Base-by-base conservation (phyloP, 1,284 basidiomycete species). In the Schizopora paradoxa region DNA sequence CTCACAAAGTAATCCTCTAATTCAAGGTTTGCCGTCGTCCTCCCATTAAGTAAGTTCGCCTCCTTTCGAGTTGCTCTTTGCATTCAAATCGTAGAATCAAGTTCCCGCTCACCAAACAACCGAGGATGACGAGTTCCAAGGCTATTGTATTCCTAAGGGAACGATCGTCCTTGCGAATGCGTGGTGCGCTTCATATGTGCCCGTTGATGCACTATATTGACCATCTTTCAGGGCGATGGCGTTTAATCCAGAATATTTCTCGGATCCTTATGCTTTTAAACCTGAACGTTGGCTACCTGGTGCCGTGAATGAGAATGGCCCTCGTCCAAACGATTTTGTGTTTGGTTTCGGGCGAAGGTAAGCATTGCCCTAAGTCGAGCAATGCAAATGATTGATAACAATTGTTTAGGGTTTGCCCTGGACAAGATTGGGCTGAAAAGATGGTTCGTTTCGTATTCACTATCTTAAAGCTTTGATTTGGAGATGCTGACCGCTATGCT, bases 21-120 rank as follows among this genome's bases (percentile, higher is more conserved):
- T 16, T 10, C 10, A 35, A 35, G 33, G 22, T 19, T 35, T 22
- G 67, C 76, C 50, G 59, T 65, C 4, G 75, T 79, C 16, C 60
- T 60, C 5, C 76, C 78, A 0, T 19, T 32, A 16, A 48, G 53
- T 22, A 27, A 4, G 33, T 16, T 35, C 11, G 19, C 3, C 13
- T n/a, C n/a, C n/a, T n/a, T n/a, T n/a, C n/a, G 4, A 26, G 26
- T 2, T 26, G 37, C 6, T 21, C 3, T 8, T 11, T 2, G 2
- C 18, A 23, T 11, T 40, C 6, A 21, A 18, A 5, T 22, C 10
- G 2, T 10, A 22, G 3, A 31, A 31, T 31, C n/a, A 10, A 35
- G 33, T 16, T 14, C 33, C 22, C 14, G 14, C 33, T 8, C 33
- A 35, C 14, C 18, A 10, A 22, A 35, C 33, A 16, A 16, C 22